Evolutionary conservation across 805 yeast species (phyloP), one percentile per base, ranked within the genome.

Genomic region (Cyberlindnera veronae): DNA sequence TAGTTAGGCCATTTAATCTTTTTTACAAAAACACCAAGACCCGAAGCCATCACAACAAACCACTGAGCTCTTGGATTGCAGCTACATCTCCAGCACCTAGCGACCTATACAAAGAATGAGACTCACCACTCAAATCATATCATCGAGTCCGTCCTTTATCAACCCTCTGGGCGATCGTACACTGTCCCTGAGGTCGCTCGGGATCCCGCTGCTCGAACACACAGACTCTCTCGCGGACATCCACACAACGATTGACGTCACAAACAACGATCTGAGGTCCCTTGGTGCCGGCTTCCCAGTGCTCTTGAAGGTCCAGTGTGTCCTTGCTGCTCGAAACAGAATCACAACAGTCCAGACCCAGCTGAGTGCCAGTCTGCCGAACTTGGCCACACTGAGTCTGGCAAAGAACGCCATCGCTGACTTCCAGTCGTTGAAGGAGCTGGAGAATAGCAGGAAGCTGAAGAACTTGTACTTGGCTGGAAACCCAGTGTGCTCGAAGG

Each of bases 251-350:
- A 61, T 91, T 3, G 97, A 91, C 58, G 56, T 91, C 23, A 77
- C 91, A 1, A 81, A 83, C 54, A 91, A 91, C 61, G 81, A 77
- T 24, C 62, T 91, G n/a, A 61, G 70, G 1, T 68, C 67, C 3
- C 49, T 91, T 6, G 46, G 44, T 4, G 27, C 38, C 9, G 69
- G 72, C 13, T 2, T 68, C 66, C 86, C 81, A 0, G 31, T 35
- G n/a, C 54, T 72, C 29, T 36, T 39, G 23, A 71, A 69, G 29
- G 53, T 75, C 36, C 69, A 69, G 32, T 74, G 82, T 0, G 51
- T 91, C 3, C 64, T 89, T 8, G 50, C 81, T 17, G 81, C 84
- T 0, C 72, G 77, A 44, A 91, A 91, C 58, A 64, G 74, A 44
- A 76, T 89, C 3, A 46, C 65, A 3, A 32, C 45, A 4, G 57